Evolutionary conservation across 2,329 filamentous ascomycete species (phyloP), one percentile per base, ranked within the genome.

Genomic region (Calycina marina): DNA sequence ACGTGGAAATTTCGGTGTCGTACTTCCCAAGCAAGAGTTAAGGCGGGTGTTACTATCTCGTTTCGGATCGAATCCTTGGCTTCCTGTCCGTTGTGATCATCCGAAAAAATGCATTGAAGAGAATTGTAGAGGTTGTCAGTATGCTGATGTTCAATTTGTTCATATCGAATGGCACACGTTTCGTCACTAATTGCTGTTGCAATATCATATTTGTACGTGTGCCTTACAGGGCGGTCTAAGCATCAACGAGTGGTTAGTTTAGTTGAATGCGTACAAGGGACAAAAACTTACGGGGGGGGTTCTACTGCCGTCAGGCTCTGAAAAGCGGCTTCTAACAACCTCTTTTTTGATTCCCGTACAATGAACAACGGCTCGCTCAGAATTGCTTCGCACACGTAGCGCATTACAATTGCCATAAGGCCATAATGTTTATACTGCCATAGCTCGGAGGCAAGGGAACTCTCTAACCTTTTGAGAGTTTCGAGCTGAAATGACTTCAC

Each of bases 341-440:
- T 16, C 12, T 15, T 9, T 31, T 35, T 26, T 17, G 26, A 27
- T 9, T 22, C 17, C 13, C 5, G 33, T 6, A 35, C 25, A 15
- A 30, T 30, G 11, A 28, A 35, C 6, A 35, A 35, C 11, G 6
- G 27, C 4, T 22, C 25, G n/a, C 22, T 35, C 33, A 35, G 18
- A 35, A 35, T 35, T 25, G 12, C n/a, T 4, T 35, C 33, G 29
- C 11, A 35, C 11, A 35, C n/a, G 22, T 35, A 35, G 17, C 33
- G 33, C 33, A 35, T 35, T 4, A 35, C 22, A 17, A 26, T 24
- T 16, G 33, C 33, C 18, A 14, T 18, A 10, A 35, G 18, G 11
- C 28, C 15, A 26, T 35, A 18, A 14, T 31, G 25, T 31, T 35
- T 35, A 4, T 14, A 6, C 18, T 35, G 25, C 14, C 14, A 24